Evolutionary conservation across 306 rosid species (phyloP), one percentile per base, ranked within the genome.

Genomic region (Malus sylvestris): DNA sequence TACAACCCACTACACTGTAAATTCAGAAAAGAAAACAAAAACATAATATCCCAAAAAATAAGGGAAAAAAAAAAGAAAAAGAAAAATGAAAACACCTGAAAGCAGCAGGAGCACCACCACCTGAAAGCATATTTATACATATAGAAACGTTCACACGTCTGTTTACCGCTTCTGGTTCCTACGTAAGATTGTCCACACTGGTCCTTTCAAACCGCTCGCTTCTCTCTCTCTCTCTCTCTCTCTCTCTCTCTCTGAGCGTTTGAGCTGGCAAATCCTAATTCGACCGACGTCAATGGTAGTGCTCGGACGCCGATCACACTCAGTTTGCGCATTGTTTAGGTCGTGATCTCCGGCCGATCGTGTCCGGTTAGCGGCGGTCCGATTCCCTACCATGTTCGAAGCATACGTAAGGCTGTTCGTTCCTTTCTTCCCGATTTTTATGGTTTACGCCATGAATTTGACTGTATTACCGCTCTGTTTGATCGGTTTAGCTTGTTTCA

Each of bases 361-460:
- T 65, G 52, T 66, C 76, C n/a, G 78, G 59, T 75, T 5, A 33
- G 58, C 67, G 29, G 49, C 61, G 53, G 66, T 84, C 73, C 83
- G 74, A 79, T 74, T 74, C 83, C 38, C 87, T 87, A 86, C 74
- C 88, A 95, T 95, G 99, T 95, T 95, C 77, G 99, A 95, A 85
- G 93, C 97, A 78, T 97, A 92, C 85, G 99, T 95, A 88, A 85
- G 93, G 67, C 23, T 79, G 68, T 49, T 71, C 18, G 10, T 6
- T 30, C 8, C 38, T 32, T 4, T 73, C 64, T 27, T 73, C 27
- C 23, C 20, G 4, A 44, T 79, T 78, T n/a, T 22, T 22, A 29
- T 35, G 30, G 22, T 45, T 64, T 14, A 2, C 29, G 27, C 62
- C 12, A 46, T 81, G 78, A 16, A 23, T 38, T 65, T 64, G 49